Conservation (phyloP, 2,329 filamentous ascomycete species). For the Myriangium duriaei region DNA sequence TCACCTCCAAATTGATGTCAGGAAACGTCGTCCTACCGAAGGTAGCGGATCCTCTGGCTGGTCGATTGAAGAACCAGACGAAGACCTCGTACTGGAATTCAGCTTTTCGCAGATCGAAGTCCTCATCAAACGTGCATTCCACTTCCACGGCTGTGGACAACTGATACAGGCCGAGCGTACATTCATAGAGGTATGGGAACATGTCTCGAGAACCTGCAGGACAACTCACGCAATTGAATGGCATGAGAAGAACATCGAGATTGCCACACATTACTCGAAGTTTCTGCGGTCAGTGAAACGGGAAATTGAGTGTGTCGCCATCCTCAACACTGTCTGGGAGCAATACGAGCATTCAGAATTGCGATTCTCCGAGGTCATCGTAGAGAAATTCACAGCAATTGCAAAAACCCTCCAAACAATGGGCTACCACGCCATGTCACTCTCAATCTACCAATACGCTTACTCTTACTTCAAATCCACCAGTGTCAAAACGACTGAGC, state of each 20-base stretch:
- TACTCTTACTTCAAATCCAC: conserved; percentile 31
- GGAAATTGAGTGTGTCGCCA: conserved; percentile 31
- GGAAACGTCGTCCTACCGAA: background rate
- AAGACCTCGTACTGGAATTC: background rate
- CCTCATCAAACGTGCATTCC: background rate
- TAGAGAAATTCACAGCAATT: conserved; percentile 5
- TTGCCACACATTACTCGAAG: conserved; percentile 34
- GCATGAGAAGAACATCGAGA: conserved; percentile 37
- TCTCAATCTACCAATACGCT: conserved; percentile 21
- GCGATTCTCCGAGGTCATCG: conserved; percentile 16
- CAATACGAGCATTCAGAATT: conserved; percentile 36
- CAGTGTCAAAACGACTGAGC: conserved; percentile 16
- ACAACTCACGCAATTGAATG: conserved; percentile 30
- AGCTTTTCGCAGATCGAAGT: background rate
- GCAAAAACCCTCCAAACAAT: background rate
- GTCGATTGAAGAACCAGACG: background rate
- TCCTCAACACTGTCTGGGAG: conserved; percentile 36
- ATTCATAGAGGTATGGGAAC: conserved; percentile 41
- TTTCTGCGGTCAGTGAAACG: conserved; percentile 37
- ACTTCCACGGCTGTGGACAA: conserved; percentile 4
- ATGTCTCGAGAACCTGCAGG: conserved; percentile 35
- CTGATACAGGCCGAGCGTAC: conserved; percentile 28
- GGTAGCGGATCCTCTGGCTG: background rate
- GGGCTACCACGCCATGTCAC: conserved; percentile 15
- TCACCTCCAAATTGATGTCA: conserved; percentile 15